Base-by-base conservation (phyloP, 805 yeast genomes). In the Schizosaccharomyces japonicus region DNA sequence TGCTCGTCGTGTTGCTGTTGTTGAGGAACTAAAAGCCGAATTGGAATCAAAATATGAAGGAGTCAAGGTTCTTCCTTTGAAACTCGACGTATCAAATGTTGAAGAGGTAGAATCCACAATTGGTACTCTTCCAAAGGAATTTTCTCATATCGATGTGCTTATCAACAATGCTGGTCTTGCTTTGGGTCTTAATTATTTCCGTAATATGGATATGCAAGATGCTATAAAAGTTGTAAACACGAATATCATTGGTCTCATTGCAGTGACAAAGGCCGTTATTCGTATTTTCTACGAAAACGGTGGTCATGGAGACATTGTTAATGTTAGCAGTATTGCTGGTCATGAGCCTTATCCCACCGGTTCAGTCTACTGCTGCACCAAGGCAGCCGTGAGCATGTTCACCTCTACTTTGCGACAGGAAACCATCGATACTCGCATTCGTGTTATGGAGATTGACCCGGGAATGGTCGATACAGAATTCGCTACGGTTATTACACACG, bases 201-300 rank as follows among this genome's bases (percentile, higher is more conserved):
- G 95, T 13, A 63, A 66, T 4, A 75, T 87, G 52, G 61, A 62
- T 1, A 62, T 67, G n/a, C 63, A 63, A 4, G 94, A 84, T 57
- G 72, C 83, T 44, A 66, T 69, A 45, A 73, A 70, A 44, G 81
- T 83, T 83, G 76, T 81, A 62, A 69, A 78, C 56, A 83, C 95
- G 50, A 87, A 85, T 57, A 95, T 87, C 2, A 59, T 82, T 49
- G 95, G 94, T 2, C 67, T 85, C 61, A 80, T 85, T 51, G 73
- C 78, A 28, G 63, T 85, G 52, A 84, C 95, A 4, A 94, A 87
- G 61, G 75, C 78, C 4, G 69, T 84, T 26, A 63, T 87, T 44
- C 77, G 78, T 15, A 29, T 36, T 70, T 72, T 47, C 73, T 85
- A 70, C 76, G n/a, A n/a, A n/a, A 78, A 55, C n/a, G 68, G 49